Base-by-base conservation (phyloP, 805 yeast genomes). In the Ogataea minuta region DNA sequence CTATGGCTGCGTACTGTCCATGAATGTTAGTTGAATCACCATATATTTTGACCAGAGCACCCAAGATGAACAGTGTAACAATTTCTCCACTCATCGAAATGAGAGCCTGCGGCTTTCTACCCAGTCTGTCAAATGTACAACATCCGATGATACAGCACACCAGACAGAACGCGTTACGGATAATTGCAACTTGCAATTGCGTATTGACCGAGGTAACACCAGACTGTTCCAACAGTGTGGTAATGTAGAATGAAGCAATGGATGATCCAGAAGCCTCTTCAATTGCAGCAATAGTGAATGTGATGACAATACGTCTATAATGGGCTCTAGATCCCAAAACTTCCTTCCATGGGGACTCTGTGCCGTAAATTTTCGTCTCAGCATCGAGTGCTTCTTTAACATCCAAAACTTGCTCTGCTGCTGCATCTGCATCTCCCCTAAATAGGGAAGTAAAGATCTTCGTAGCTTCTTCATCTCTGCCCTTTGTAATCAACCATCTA, bases 221-320 rank as follows among this genome's bases (percentile, higher is more conserved):
- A 9, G 50, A 50, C 13, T 47, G 43, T 7, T 28, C 38, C 30
- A 54, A 39, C 32, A 67, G 7, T 31, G 64, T 53, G 67, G 63
- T 63, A 35, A 70, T 53, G 56, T 71, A 71, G 62, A 69, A 71
- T 3, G 74, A 64, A n/a, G 68, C 73, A 41, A 71, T 57, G 38
- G 71, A 71, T 44, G 68, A 68, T 48, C 76, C 76, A 7, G 70
- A 63, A 25, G 66, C 51, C 44, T 67, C 71, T 61, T 59, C 58
- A 45, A 66, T 50, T 20, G 51, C 45, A 20, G 61, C 62, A 9
- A 60, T 9, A 16, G 30, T 37, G n/a, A 42, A 36, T 11, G 21
- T 28, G 20, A 28, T 32, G 16, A 49, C 41, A 50, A 48, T 17
- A 49, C 29, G 35, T 52, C 45, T 44, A 59, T 21, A 25, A 56